These are phyloP conservation scores for Acer yangbiense DNA, from an alignment of 345 rosid species.

Conservation along the genomic window DNA sequence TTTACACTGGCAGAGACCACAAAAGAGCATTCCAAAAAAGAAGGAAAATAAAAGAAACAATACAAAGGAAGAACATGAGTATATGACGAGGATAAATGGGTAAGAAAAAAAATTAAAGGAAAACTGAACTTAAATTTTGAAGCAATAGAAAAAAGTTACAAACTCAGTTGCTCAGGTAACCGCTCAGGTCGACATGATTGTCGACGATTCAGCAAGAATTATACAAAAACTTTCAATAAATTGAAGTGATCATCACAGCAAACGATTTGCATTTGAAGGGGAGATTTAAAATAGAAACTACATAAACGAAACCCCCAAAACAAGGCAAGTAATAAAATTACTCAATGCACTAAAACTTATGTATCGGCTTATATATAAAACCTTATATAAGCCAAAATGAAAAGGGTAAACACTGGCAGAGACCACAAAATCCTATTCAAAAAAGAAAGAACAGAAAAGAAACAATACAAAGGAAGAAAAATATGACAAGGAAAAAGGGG, in stretches of 20 bases:
- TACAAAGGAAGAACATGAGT: not conserved
- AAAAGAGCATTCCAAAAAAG: not conserved
- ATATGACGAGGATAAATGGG: too few relatives aligned
- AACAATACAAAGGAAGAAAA: not conserved
- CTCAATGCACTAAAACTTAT: too few relatives aligned
- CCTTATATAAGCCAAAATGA: too few relatives aligned
- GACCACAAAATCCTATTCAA: not conserved
- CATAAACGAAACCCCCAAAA: too few relatives aligned
- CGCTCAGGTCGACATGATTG: constrained; percentile 47
- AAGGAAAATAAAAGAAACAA: not conserved
- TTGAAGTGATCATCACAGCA: constrained; percentile 23
- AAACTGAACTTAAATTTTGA: not conserved
- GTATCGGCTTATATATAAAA: too few relatives aligned
- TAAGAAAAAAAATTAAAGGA: not conserved
- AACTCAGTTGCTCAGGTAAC: constrained; percentile 60
- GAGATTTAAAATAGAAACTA: not conserved
- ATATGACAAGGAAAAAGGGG: not conserved
- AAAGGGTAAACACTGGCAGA: too few relatives aligned
- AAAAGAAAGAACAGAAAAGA: not conserved
- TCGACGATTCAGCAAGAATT: constrained; percentile 39
- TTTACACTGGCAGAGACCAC: not conserved
- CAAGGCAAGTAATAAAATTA: too few relatives aligned
- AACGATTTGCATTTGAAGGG: constrained; percentile 2
- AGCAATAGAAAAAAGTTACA: not conserved
- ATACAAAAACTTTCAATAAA: constrained; percentile 14